Conservation (phyloP, 352 stramenopile species). For the Globisporangium heterothallicum region DNA sequence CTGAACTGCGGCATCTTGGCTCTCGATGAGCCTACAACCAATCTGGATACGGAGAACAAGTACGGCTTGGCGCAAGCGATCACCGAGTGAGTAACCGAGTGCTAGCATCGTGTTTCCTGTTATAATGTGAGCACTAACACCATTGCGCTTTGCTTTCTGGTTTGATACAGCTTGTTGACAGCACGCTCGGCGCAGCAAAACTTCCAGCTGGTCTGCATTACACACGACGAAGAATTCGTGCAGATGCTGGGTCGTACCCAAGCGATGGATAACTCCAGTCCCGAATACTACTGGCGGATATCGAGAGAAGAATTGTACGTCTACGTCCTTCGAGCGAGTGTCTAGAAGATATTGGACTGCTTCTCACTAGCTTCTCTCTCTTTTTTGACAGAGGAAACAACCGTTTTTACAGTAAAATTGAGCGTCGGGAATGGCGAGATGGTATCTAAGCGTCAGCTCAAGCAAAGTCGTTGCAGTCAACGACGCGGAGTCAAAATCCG, state of each 20-base stretch:
- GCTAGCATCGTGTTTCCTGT: neutral
- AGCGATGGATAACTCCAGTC: conserved; percentile 61
- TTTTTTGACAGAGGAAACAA: conserved; percentile 52
- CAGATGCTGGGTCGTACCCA: conserved; percentile 84
- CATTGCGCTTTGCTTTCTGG: conserved; percentile 3
- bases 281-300: conserved; percentile 84
- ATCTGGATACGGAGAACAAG: conserved; percentile 97
- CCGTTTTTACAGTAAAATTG: conserved; percentile 82
- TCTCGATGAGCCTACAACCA: conserved; percentile 99
- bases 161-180: conserved; percentile 88
- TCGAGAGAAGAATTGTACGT: conserved; percentile 78
- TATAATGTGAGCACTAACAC: conserved; percentile 5
- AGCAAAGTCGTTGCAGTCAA: too few species aligned
- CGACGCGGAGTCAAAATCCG: too few species aligned
- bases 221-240: conserved; percentile 97
- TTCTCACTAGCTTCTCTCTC: neutral
- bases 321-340: neutral
- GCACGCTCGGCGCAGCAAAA: conserved; percentile 93
- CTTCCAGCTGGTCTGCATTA: conserved; percentile 99
- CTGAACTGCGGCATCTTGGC: conserved; percentile 97
- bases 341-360: neutral
- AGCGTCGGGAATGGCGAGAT: conserved; percentile 59
- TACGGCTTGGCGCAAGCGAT: conserved; percentile 85
- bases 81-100: conserved; percentile 82
- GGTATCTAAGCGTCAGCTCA: conserved; percentile 39